phyloP scores from a whole-genome alignment of 2,329 filamentous ascomycete genomes.

The Cladosporium oxysporum region DNA sequence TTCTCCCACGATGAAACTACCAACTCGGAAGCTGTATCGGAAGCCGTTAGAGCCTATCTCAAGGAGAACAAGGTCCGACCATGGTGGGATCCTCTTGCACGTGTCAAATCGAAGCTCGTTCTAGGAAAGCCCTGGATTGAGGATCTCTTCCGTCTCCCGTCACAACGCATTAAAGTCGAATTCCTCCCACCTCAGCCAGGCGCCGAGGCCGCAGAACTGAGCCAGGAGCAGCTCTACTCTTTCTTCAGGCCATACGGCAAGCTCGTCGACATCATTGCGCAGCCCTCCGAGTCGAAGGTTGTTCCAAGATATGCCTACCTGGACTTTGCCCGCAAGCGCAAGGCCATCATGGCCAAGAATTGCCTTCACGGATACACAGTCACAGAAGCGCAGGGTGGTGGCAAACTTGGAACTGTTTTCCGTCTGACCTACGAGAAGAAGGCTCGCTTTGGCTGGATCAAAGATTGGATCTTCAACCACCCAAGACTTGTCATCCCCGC shows the following conservation, averaged over 20 bases:
- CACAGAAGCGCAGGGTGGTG: conserved; percentile 67
- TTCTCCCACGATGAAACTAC: conserved; percentile 60
- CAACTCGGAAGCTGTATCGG: conserved; percentile 59
- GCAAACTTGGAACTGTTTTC: conserved; percentile 72
- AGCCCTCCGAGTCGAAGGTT: conserved; percentile 83
- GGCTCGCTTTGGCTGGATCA: conserved; percentile 74
- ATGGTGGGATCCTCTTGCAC: conserved; percentile 83
- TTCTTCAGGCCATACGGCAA: conserved; percentile 90
- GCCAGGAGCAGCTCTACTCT: conserved; percentile 82
- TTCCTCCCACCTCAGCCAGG: conserved; percentile 75
- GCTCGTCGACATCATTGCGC: conserved; percentile 78
- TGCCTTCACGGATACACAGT: conserved; percentile 86
- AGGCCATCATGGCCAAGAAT: conserved; percentile 85
- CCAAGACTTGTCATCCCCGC: conserved; percentile 85
- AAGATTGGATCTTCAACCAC: conserved; percentile 84
- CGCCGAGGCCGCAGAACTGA: conserved; percentile 72
- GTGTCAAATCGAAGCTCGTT: conserved; percentile 72
- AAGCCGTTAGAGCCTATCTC: conserved; percentile 63
- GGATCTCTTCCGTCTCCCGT: conserved; percentile 82
- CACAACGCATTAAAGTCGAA: conserved; percentile 74
- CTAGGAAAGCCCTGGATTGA: conserved; percentile 90
- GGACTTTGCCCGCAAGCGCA: conserved; percentile 71
- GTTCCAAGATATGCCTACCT: conserved; percentile 77
- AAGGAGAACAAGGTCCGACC: conserved; percentile 73
- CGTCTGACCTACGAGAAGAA: conserved; percentile 82